Base-by-base conservation (phyloP, 169 alveolate species). In the Plasmodium coatneyi region DNA sequence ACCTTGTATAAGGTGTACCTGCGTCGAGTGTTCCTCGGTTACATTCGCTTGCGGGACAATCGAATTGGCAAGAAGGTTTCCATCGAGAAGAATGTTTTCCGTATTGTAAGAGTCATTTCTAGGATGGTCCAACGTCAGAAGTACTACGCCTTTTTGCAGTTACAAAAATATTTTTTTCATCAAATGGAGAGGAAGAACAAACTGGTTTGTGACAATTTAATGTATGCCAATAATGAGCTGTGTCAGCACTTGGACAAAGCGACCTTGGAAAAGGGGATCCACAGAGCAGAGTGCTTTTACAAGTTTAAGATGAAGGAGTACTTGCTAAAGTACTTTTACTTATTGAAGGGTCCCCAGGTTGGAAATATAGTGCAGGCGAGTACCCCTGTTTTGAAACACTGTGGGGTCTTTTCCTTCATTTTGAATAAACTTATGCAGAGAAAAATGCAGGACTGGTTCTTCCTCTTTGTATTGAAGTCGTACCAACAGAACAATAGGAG, bases 281-380 rank as follows among this genome's bases (percentile, higher is more conserved):
- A 84, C 41, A 72, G 56, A 39, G 34, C 78, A 14, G 92, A 84
- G 39, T 60, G 80, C n/a, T 22, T 84, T 19, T 72, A 25, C 80
- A 84, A 84, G 22, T 72, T 84, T 49, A 84, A 84, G 60, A 43
- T 25, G 30, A 84, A 84, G 56, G 92, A 84, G 25, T n/a, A 12
- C 32, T 46, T 84, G 41, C 19, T 84, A 19, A 84, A 84, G 60
- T 74, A 84, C 32, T 84, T 72, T 34, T 84, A 49, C 78, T 46
- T 46, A 41, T 84, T 84, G 78, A 84, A 52, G 56, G 92, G 92
- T n/a, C 84, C 92, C 6, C 92, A 84, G 25, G 39, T 66, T 5
- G 76, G 36, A 43, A 84, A 52, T 74, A 19, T 41, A 10, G 16
- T 43, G 6, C 83, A 76, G 12, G 52, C 36, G 43, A 72, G 16